phyloP scores from a whole-genome alignment of 768 basidiomycete genomes.

The Lactarius tabidus region DNA sequence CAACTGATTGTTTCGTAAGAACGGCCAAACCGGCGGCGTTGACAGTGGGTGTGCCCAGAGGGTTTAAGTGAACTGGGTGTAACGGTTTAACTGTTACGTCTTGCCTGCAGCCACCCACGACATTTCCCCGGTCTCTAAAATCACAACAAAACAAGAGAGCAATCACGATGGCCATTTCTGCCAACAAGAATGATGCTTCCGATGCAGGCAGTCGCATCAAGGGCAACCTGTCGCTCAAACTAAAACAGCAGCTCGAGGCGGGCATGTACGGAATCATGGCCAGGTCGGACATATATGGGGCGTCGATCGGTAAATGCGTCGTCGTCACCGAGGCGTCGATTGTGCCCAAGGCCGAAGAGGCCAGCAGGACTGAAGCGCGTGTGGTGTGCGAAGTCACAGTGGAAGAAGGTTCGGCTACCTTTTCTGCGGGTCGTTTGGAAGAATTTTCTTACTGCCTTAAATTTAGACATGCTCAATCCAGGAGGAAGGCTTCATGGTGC shows the following conservation, averaged over 20 bases:
- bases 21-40: background rate
- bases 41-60: background rate
- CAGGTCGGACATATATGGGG: constrained; percentile 23
- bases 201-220: background rate
- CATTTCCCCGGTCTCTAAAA: background rate
- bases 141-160: background rate
- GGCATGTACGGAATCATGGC: constrained; percentile 2
- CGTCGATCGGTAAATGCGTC: constrained; percentile 24
- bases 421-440: background rate
- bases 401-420: constrained; percentile 27
- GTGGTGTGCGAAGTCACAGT: constrained; percentile 33
- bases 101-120: background rate
- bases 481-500: constrained; percentile 28
- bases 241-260: constrained; percentile 4
- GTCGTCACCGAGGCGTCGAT: constrained; percentile 29
- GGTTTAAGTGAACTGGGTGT: background rate
- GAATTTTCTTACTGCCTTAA: background rate
- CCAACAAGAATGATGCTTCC: background rate
- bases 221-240: constrained; percentile 9
- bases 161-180: background rate
- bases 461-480: constrained; percentile 31
- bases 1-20: background rate
- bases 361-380: constrained; percentile 30
- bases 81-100: background rate
- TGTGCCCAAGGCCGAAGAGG: constrained; percentile 31